Percentiles rank a stretch among this genome's conserved stretches.
Conservation (phyloP, 2,329 filamentous ascomycete species). For the Aureobasidium sp. region DNA sequence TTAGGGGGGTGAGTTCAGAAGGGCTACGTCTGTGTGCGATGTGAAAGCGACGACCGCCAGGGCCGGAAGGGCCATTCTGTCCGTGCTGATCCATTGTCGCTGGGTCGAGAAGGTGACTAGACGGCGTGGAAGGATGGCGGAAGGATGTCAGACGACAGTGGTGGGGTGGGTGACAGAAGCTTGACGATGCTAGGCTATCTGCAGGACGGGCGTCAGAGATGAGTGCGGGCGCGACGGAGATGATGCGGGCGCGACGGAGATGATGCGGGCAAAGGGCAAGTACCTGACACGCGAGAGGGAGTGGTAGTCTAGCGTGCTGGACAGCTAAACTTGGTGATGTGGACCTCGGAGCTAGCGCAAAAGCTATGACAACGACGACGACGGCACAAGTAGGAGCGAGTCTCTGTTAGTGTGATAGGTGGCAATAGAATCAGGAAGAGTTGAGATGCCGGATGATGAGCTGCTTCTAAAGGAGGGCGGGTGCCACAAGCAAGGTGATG, state of each 20-base stretch:
- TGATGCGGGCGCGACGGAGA: background rate
- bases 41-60: conserved; percentile 81
- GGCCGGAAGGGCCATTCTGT: conserved; percentile 49
- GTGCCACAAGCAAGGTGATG: conserved; percentile 6
- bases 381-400: conserved; percentile 1
- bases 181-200: conserved; percentile 9
- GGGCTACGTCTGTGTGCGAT: conserved; percentile 96
- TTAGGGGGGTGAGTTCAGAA: conserved; percentile 91
- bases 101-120: background rate
- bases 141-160: conserved; percentile 10
- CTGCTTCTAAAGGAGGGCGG: conserved; percentile 10
- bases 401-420: conserved; percentile 6
- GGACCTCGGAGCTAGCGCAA: conserved; percentile 10
- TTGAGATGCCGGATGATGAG: conserved; percentile 12
- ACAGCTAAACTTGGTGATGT: conserved; percentile 7
- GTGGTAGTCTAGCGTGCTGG: background rate
- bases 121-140: background rate
- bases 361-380: conserved; percentile 11
- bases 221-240: background rate
- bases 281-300: conserved; percentile 1
- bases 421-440: conserved; percentile 9
- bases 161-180: background rate
- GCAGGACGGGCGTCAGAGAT: conserved; percentile 5
- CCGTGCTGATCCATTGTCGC: conserved; percentile 41
- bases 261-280: background rate